Evolutionary conservation across 2,329 filamentous ascomycete species (phyloP).

Genomic region (Cladosporium phlei): DNA sequence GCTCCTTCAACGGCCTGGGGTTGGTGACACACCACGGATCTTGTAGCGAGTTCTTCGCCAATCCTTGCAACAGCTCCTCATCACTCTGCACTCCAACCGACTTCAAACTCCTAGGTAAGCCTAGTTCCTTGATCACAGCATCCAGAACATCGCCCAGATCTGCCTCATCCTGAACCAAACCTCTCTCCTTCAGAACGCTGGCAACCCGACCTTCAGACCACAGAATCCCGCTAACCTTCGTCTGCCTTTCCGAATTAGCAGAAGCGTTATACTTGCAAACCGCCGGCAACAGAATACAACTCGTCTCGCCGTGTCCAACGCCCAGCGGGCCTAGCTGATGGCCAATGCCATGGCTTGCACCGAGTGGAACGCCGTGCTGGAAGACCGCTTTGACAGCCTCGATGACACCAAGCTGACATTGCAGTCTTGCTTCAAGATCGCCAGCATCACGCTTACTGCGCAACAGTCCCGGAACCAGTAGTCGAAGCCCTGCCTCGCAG

Average conservation of each 20-base stretch:
- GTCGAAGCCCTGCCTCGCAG: conserved; percentile 34
- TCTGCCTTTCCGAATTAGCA: conserved; percentile 37
- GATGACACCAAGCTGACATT: conserved; percentile 47
- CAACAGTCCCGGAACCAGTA: conserved; percentile 43
- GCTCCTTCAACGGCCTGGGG: conserved; percentile 45
- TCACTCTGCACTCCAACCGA: conserved; percentile 28
- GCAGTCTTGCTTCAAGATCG: conserved; percentile 41
- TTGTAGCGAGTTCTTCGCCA: conserved; percentile 48
- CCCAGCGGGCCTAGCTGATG: conserved; percentile 48
- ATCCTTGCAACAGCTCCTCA: conserved; percentile 33
- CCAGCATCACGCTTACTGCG: conserved; percentile 33
- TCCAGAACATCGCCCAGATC: conserved; percentile 52
- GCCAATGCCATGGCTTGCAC: conserved; percentile 40
- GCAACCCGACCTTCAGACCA: conserved; percentile 36
- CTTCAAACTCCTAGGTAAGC: conserved; percentile 50
- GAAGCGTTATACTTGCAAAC: conserved; percentile 53
- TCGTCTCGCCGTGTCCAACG: conserved; percentile 58
- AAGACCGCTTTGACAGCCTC: conserved; percentile 31
- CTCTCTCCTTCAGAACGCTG: conserved; percentile 32
- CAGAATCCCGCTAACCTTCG: conserved; percentile 37
- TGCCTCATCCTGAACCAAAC: conserved; percentile 24
- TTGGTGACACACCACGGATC: conserved; percentile 51
- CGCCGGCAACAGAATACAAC: conserved; percentile 51
- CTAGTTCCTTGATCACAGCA: conserved; percentile 47
- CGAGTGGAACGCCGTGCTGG: conserved; percentile 34